A percentile compares a stretch with the other conserved stretches of the same genome.
phyloP scores from a whole-genome alignment of 345 rosid genomes.

The Syzygium aromaticum region DNA sequence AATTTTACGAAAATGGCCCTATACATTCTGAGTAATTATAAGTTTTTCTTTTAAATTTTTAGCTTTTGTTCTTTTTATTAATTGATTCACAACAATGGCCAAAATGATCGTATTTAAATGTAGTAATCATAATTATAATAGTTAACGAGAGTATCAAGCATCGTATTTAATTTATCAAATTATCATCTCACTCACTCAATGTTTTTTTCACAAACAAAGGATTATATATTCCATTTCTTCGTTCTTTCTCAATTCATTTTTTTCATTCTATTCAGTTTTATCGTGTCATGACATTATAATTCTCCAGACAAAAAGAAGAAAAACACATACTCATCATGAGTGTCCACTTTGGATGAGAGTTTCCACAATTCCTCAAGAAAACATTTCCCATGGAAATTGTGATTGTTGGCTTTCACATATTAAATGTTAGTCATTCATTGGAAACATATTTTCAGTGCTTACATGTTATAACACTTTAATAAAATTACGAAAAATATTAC shows the following conservation, averaged over 20 bases:
- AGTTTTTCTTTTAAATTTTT: too few species aligned
- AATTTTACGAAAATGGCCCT: not conserved
- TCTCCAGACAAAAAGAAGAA: not conserved
- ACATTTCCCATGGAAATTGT: rapidly evolving
- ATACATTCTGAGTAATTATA: not conserved
- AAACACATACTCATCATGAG: not conserved
- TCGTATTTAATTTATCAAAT: not conserved
- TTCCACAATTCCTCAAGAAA: rapidly evolving
- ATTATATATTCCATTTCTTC: too few species aligned
- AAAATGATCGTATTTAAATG: not conserved
- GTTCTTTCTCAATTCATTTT: not conserved
- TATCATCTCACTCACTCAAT: not conserved
- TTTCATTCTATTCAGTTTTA: not conserved
- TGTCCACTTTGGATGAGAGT: rapidly evolving
- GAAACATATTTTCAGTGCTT: not conserved
- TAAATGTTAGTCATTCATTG: not conserved
- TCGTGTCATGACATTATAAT: rapidly evolving
- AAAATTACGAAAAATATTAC: not conserved
- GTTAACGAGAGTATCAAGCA: not conserved
- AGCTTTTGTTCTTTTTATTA: too few species aligned
- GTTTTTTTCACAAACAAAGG: not conserved
- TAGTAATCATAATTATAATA: not conserved
- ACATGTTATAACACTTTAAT: not conserved
- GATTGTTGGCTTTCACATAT: not conserved
- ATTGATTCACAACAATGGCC: too few species aligned